These are phyloP conservation scores for Arthromyces matolae DNA, from an alignment of 768 basidiomycete genomes.

Conservation along the genomic window DNA sequence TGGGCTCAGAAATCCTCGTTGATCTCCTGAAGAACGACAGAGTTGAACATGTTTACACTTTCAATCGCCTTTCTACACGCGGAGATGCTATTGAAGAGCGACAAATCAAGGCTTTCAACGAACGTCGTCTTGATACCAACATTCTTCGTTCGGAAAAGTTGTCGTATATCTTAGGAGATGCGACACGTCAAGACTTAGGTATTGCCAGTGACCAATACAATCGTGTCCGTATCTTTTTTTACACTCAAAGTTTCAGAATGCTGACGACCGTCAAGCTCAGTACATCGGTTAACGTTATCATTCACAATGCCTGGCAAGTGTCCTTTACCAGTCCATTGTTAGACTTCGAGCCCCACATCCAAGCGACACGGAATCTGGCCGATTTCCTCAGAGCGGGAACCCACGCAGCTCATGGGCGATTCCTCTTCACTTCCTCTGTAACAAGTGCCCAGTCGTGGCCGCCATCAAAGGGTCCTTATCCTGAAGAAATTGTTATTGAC, in stretches of 20 bases:
- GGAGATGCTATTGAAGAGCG: slow-evolving; percentile 1
- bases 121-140: slow-evolving; percentile 5
- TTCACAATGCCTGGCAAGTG: slow-evolving; percentile 36
- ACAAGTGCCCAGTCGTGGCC: slow-evolving; percentile 20
- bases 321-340: slow-evolving; percentile 35
- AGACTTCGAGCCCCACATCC: slow-evolving; percentile 34
- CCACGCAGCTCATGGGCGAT: slow-evolving; percentile 13
- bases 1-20: slow-evolving; percentile 20
- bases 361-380: slow-evolving; percentile 27
- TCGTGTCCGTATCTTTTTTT: slow-evolving; percentile 14
- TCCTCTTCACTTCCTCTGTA: slow-evolving; percentile 33
- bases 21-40: slow-evolving; percentile 23
- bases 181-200: slow-evolving; percentile 6
- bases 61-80: slow-evolving; percentile 16
- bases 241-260: background rate
- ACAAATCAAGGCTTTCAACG: slow-evolving; percentile 6
- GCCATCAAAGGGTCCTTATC: slow-evolving; percentile 19
- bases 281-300: slow-evolving; percentile 22
- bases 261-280: slow-evolving; percentile 17
- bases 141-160: slow-evolving; percentile 6
- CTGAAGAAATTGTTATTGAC: slow-evolving; percentile 26
- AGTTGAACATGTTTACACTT: slow-evolving; percentile 37
- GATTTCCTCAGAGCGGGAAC: slow-evolving; percentile 22
- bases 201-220: slow-evolving; percentile 22
- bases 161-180: slow-evolving; percentile 8